Conservation (phyloP, 1,139 yeast species). For the Pichia sorboxylosa region DNA sequence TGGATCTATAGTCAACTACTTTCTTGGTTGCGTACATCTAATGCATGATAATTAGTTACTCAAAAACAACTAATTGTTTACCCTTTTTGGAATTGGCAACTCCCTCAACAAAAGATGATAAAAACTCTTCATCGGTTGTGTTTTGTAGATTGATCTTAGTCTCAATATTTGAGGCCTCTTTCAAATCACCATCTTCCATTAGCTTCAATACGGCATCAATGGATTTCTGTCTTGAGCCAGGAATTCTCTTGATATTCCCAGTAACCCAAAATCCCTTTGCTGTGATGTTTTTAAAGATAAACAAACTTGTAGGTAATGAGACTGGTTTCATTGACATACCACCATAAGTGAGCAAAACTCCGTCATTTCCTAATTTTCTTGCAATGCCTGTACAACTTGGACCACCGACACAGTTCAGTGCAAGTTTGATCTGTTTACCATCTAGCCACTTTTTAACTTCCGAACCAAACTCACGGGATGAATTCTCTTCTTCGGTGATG, state of each 20-base stretch:
- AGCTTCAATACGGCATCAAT: slow-evolving; percentile 51
- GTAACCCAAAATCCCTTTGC: slow-evolving; percentile 94
- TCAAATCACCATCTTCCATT: slow-evolving; percentile 51
- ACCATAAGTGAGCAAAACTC: slow-evolving; percentile 81
- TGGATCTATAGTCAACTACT: not conserved
- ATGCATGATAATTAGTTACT: slow-evolving; percentile 2
- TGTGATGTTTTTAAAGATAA: slow-evolving; percentile 79
- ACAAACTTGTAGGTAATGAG: slow-evolving; percentile 72
- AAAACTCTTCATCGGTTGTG: slow-evolving; percentile 38
- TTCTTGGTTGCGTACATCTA: not conserved
- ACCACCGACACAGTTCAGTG: slow-evolving; percentile 90
- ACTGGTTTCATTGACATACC: slow-evolving; percentile 98
- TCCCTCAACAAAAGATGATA: slow-evolving; percentile 41
- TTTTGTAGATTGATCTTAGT: slow-evolving; percentile 30
- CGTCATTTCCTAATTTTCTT: slow-evolving; percentile 57
- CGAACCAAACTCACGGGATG: slow-evolving; percentile 50
- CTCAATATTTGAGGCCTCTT: slow-evolving; percentile 49
- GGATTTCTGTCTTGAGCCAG: slow-evolving; percentile 48
- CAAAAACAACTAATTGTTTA: slow-evolving; percentile 19
- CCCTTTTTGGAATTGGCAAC: slow-evolving; percentile 18
- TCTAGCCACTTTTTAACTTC: slow-evolving; percentile 53
- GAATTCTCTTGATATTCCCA: slow-evolving; percentile 54
- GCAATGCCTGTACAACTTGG: slow-evolving; percentile 70
- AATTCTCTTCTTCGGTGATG: slow-evolving; percentile 76
- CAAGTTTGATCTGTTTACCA: slow-evolving; percentile 56